A percentile compares a stretch with the other conserved stretches of the same genome.
These are phyloP conservation scores for Ilyonectria sp. DNA, from an alignment of 2,329 filamentous ascomycete genomes.

Conservation along the genomic window DNA sequence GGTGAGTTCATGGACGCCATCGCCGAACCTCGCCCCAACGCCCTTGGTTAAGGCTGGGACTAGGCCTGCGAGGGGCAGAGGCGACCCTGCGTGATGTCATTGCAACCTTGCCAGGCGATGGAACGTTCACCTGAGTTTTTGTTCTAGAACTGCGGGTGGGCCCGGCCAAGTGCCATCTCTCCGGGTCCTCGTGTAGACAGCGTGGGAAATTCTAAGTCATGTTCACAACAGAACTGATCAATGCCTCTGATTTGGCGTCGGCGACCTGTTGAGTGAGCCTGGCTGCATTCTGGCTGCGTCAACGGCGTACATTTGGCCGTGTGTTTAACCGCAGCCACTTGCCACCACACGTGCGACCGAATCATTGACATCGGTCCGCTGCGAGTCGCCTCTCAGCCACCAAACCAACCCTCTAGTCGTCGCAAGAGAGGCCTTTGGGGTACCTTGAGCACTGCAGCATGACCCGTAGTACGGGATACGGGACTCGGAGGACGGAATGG, in stretches of 20 bases:
- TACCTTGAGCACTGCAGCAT: not conserved
- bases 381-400: not conserved
- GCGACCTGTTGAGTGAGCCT: not conserved
- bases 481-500: not conserved
- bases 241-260: not conserved
- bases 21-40: not conserved
- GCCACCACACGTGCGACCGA: slow-evolving; percentile 7
- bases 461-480: not conserved
- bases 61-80: not conserved
- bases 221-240: not conserved
- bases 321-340: slow-evolving; percentile 1
- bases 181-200: slow-evolving; percentile 2
- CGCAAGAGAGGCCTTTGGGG: not conserved
- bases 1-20: not conserved
- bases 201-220: not conserved
- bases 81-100: slow-evolving; percentile 5
- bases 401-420: not conserved
- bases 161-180: not conserved
- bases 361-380: not conserved
- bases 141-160: slow-evolving; percentile 14
- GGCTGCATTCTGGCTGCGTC: not conserved
- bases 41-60: not conserved
- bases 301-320: not conserved
- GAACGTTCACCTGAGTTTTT: slow-evolving; percentile 7
- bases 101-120: slow-evolving; percentile 9